phyloP scores from a whole-genome alignment of 176 grass and related monocot species.

The Ananas comosus region DNA sequence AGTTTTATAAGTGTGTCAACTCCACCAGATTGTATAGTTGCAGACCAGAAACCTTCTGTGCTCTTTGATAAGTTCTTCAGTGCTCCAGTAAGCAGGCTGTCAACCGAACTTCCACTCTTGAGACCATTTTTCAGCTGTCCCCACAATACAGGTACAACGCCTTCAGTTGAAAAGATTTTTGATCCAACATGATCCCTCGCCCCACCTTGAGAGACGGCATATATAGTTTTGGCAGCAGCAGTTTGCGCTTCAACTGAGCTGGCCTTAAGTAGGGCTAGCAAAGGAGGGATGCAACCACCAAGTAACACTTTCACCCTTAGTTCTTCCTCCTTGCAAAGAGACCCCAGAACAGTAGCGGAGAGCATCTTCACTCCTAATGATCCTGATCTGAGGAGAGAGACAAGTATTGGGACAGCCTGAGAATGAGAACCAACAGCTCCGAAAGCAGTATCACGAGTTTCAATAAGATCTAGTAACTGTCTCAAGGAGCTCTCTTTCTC shows the following conservation, averaged over 20 bases:
- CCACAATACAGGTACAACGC: slow-evolving; percentile 83
- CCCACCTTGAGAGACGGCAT: slow-evolving; percentile 87
- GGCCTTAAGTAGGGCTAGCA: slow-evolving; percentile 75
- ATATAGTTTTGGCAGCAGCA: slow-evolving; percentile 80
- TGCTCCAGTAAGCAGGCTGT: slow-evolving; percentile 74
- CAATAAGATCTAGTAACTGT: slow-evolving; percentile 85
- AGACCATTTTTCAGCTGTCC: slow-evolving; percentile 71
- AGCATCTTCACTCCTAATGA: slow-evolving; percentile 69
- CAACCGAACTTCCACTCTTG: slow-evolving; percentile 69
- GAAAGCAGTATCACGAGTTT: slow-evolving; percentile 84
- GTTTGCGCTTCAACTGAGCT: slow-evolving; percentile 72
- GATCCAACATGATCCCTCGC: slow-evolving; percentile 93
- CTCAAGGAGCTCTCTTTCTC: slow-evolving; percentile 81
- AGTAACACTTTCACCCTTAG: slow-evolving; percentile 84
- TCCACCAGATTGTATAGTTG: slow-evolving; percentile 75
- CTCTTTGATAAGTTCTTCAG: slow-evolving; percentile 88
- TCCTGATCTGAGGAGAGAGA: slow-evolving; percentile 83
- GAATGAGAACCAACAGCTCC: slow-evolving; percentile 76
- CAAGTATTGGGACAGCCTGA: slow-evolving; percentile 82
- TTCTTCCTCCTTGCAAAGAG: slow-evolving; percentile 95
- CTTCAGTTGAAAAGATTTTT: slow-evolving; percentile 90
- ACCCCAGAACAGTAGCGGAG: slow-evolving; percentile 72
- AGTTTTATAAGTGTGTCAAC: slow-evolving; percentile 91
- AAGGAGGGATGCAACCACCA: slow-evolving; percentile 88
- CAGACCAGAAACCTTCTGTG: slow-evolving; percentile 78